Percentiles rank a stretch among this genome's conserved stretches.
These are phyloP conservation scores for Leishmania mexicana DNA, from an alignment of 208 protist species.

Conservation along the genomic window DNA sequence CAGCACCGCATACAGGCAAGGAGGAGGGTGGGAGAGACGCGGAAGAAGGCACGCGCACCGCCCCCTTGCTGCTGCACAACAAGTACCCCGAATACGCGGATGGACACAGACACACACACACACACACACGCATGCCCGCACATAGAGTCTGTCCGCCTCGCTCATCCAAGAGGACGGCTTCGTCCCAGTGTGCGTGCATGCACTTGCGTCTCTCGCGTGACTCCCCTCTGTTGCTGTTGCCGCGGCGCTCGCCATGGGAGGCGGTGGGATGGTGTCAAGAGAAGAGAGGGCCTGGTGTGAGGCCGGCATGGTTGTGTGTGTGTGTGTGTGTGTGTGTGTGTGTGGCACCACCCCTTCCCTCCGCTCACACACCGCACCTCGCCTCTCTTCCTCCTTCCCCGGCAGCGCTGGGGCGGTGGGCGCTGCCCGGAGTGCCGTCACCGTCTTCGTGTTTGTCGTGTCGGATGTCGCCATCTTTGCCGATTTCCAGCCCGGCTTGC, in stretches of 20 bases:
- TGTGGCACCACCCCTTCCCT: not conserved
- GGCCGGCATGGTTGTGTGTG: not conserved
- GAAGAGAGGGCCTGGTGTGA: not conserved
- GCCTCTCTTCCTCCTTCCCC: slow-evolving; percentile 12
- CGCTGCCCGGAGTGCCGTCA: not conserved
- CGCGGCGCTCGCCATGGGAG: not conserved
- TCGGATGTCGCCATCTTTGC: not conserved
- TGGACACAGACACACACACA: not conserved
- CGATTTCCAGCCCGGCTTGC: not conserved
- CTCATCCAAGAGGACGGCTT: not conserved
- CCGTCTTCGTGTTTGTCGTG: not conserved
- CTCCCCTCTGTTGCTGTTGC: not conserved
- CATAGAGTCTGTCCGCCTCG: not conserved
- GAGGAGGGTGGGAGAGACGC: not conserved
- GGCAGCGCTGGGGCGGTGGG: not conserved
- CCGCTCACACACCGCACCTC: too few species aligned
- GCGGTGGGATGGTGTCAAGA: not conserved
- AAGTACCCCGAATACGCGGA: not conserved
- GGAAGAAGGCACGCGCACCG: not conserved
- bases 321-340: not conserved
- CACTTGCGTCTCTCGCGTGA: not conserved
- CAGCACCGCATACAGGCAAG: not conserved
- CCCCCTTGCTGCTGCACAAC: not conserved
- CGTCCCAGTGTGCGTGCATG: not conserved
- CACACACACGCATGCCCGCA: not conserved